These are phyloP conservation scores for Fraxinus ornus DNA, from an alignment of 305 asterid genomes.

Conservation along the genomic window DNA sequence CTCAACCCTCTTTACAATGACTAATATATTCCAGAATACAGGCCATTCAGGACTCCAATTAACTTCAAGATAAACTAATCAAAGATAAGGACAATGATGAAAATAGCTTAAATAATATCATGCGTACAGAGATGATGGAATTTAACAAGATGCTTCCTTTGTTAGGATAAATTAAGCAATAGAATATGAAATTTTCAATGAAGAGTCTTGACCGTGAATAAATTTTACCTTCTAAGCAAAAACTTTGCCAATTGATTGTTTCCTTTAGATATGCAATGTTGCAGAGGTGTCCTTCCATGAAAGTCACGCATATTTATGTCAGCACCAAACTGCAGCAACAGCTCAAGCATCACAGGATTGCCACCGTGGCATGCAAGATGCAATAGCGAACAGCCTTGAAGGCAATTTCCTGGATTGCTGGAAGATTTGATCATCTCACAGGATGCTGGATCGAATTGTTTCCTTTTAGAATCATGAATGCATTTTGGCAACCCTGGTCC, in stretches of 20 bases:
- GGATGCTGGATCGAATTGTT: constrained; percentile 49
- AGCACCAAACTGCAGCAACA: constrained; percentile 86
- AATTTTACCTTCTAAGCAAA: constrained; percentile 78
- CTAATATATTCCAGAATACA: not conserved
- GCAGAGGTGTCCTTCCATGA: constrained; percentile 89
- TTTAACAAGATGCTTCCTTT: not conserved
- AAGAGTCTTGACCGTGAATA: not conserved
- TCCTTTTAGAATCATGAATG: constrained; percentile 34
- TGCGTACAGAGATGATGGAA: not conserved
- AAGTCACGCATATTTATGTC: constrained; percentile 72
- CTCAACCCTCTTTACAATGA: not conserved
- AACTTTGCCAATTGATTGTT: constrained; percentile 73
- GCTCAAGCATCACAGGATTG: constrained; percentile 77
- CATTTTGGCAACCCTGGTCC: constrained; percentile 36
- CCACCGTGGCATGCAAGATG: constrained; percentile 78
- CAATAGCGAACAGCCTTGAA: constrained; percentile 74
- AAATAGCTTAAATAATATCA: not conserved
- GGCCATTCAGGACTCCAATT: not conserved
- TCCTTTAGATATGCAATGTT: constrained; percentile 80
- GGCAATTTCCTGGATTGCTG: constrained; percentile 48
- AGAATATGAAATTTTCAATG: not conserved
- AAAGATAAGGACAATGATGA: not conserved
- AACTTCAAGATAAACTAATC: not conserved
- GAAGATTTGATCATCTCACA: constrained; percentile 46
- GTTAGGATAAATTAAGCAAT: constrained; percentile 8